These are phyloP conservation scores for Solanum neorickii DNA, from an alignment of 257 asterid species.

Conservation along the genomic window DNA sequence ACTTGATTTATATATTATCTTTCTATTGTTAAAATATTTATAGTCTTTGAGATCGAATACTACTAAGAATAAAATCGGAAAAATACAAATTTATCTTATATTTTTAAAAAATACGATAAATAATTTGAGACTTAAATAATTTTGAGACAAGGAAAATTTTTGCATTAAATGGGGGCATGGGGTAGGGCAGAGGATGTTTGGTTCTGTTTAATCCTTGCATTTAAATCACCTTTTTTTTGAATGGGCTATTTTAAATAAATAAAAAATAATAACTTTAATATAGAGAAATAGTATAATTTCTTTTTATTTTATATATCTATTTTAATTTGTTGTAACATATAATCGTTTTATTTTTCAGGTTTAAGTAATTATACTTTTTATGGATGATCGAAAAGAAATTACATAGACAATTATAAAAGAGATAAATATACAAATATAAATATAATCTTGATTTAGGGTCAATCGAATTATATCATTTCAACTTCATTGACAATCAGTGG, in stretches of 20 bases:
- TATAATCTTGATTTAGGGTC: background rate
- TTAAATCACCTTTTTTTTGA: background rate
- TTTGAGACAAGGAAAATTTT: background rate
- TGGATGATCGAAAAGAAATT: background rate
- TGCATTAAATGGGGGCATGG: background rate
- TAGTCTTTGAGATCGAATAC: background rate
- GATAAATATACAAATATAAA: background rate
- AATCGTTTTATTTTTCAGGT: background rate
- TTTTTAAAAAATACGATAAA: too few relatives aligned
- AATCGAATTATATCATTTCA: background rate
- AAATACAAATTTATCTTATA: background rate
- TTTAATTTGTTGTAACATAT: background rate
- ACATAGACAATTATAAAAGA: background rate
- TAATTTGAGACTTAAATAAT: too few relatives aligned
- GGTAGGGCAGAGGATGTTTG: slow-evolving; percentile 6
- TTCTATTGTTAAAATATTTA: background rate
- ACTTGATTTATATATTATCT: background rate
- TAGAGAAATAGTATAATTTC: background rate
- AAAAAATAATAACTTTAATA: background rate
- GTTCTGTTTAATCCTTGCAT: background rate
- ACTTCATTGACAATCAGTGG: background rate
- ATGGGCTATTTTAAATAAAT: background rate
- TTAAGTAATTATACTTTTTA: background rate
- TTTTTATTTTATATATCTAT: background rate
- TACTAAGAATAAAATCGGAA: background rate